These are phyloP conservation scores for Picochlorum costavermella DNA, from an alignment of 139 green algal genomes.

Conservation along the genomic window DNA sequence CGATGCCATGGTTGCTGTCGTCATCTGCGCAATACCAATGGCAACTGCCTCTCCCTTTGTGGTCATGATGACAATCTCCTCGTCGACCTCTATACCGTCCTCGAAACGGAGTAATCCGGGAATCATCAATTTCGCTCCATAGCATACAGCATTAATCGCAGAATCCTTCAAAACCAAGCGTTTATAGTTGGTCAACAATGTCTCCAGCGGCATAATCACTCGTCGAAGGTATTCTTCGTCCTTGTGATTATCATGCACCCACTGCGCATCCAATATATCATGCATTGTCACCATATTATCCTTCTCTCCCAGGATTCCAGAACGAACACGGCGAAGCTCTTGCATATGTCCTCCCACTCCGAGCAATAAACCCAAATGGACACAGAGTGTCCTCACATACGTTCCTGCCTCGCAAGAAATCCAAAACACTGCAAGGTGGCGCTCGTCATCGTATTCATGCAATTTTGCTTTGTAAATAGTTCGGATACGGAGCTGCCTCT, in stretches of 20 bases:
- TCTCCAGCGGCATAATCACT: constrained; percentile 92
- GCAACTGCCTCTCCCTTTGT: constrained; percentile 98
- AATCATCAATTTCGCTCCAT: constrained; percentile 99
- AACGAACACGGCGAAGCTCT: constrained; percentile 91
- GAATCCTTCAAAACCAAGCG: constrained; percentile 95
- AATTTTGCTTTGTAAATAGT: constrained; percentile 96
- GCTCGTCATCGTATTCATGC: constrained; percentile 89
- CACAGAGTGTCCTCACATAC: constrained; percentile 95
- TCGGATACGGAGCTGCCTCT: constrained; percentile 94
- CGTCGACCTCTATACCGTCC: constrained; percentile 79
- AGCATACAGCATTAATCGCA: constrained; percentile 98
- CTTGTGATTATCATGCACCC: constrained; percentile 79
- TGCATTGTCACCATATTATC: constrained; percentile 99
- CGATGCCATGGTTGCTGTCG: constrained; percentile 86
- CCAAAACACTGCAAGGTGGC: constrained; percentile 94
- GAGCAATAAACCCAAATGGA: constrained; percentile 94
- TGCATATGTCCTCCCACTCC: constrained; percentile 96
- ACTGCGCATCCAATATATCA: constrained; percentile 95
- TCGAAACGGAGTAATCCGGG: constrained; percentile 88
- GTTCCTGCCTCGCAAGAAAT: constrained; percentile 93
- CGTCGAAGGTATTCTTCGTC: constrained; percentile 90
- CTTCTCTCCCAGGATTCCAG: constrained; percentile 90
- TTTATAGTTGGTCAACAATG: constrained; percentile 92
- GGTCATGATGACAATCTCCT: constrained; percentile 97
- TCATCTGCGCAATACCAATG: constrained; percentile 94